Percentiles rank a stretch among this genome's conserved stretches.
Conservation (phyloP, 1,284 basidiomycete genomes). For the Anthracocystis setariae region DNA sequence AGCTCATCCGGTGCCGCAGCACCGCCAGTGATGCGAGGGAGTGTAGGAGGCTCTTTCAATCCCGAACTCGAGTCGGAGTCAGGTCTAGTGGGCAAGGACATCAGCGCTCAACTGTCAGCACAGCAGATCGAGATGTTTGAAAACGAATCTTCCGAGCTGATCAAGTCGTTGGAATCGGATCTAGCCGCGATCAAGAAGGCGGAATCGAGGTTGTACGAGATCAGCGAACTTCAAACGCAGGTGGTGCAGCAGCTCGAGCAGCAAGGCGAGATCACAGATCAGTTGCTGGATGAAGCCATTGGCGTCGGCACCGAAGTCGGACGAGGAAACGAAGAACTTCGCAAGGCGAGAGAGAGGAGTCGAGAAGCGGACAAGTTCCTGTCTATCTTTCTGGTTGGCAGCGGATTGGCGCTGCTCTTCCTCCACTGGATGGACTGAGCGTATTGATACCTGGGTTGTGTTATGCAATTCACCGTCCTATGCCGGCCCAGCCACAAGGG, state of each 20-base stretch:
- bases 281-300: slow-evolving; percentile 87
- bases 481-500: too few species aligned
- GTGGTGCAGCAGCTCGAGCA: slow-evolving; percentile 83
- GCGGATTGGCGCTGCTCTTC: slow-evolving; percentile 85
- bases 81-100: slow-evolving; percentile 39
- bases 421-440: slow-evolving; percentile 73
- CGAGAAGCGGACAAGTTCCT: slow-evolving; percentile 84
- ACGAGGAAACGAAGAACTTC: slow-evolving; percentile 84
- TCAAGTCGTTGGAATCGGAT: slow-evolving; percentile 82
- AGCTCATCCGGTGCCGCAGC: slow-evolving; percentile 12
- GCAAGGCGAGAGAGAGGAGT: slow-evolving; percentile 81
- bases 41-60: slow-evolving; percentile 47
- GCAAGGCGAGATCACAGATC: slow-evolving; percentile 88
- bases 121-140: slow-evolving; percentile 92
- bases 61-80: slow-evolving; percentile 36
- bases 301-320: slow-evolving; percentile 82
- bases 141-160: slow-evolving; percentile 83
- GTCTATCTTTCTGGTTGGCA: slow-evolving; percentile 84
- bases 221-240: slow-evolving; percentile 87
- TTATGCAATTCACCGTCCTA: background rate
- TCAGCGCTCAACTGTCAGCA: slow-evolving; percentile 62
- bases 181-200: slow-evolving; percentile 86
- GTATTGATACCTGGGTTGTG: background rate
- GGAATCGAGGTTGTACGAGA: slow-evolving; percentile 85
- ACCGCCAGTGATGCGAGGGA: slow-evolving; percentile 40